phyloP scores from a whole-genome alignment of 495 filamentous ascomycete genomes.

The Aspergillus heteromorphus region DNA sequence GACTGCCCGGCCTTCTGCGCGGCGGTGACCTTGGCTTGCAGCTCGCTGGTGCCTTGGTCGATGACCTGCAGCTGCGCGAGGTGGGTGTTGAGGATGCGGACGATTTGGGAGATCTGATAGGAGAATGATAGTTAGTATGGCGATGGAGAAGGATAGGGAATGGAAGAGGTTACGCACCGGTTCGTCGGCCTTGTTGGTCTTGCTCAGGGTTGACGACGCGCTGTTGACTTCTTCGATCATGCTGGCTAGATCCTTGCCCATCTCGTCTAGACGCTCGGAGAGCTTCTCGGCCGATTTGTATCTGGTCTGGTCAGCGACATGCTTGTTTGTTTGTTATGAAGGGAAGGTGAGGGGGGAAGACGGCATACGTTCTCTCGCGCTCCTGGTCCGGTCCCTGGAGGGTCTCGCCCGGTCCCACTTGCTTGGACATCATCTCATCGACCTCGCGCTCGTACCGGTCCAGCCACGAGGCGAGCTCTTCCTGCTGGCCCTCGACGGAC shows the following conservation, averaged over 20 bases:
- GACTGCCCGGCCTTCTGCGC: slow-evolving; percentile 71
- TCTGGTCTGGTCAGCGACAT: slow-evolving; percentile 23
- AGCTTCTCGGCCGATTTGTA: slow-evolving; percentile 90
- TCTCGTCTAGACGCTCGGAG: slow-evolving; percentile 77
- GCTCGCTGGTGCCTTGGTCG: slow-evolving; percentile 72
- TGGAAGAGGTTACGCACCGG: slow-evolving; percentile 59
- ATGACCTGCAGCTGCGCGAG: slow-evolving; percentile 85
- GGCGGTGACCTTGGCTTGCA: slow-evolving; percentile 70
- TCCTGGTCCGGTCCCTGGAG: slow-evolving; percentile 87
- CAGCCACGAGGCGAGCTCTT: slow-evolving; percentile 76
- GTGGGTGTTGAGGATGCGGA: slow-evolving; percentile 88
- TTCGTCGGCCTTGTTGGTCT: slow-evolving; percentile 83
- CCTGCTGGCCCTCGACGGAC: slow-evolving; percentile 84
- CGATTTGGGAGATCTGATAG: slow-evolving; percentile 79
- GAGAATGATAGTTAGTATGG: background rate
- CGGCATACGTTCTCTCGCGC: slow-evolving; percentile 78
- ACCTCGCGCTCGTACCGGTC: slow-evolving; percentile 88
- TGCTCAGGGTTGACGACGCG: slow-evolving; percentile 74
- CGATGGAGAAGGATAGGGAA: background rate
- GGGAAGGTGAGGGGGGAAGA: background rate
- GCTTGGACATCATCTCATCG: slow-evolving; percentile 73
- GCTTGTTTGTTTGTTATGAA: too few species aligned
- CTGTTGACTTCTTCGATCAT: slow-evolving; percentile 99
- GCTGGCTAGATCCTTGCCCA: slow-evolving; percentile 81
- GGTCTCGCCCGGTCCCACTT: slow-evolving; percentile 60